Evolutionary conservation across 331 rosid species (phyloP).

Genomic region (Malus hybrid): DNA sequence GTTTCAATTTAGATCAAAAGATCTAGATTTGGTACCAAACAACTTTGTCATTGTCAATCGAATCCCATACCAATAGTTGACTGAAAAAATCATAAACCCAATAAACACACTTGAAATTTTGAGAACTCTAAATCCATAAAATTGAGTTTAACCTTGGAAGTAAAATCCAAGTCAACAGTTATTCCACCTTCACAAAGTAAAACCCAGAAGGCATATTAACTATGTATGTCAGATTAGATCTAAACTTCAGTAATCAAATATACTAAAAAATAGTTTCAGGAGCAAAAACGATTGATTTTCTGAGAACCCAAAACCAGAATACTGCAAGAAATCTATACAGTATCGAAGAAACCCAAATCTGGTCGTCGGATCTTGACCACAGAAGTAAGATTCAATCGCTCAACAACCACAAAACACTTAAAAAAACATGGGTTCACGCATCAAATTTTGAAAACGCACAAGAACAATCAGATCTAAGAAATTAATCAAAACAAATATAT

Average conservation of each 20-base stretch:
- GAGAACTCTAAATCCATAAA: not conserved
- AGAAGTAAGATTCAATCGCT: not conserved
- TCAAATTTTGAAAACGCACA: not conserved
- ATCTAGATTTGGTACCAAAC: not conserved
- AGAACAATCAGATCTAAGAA: conserved; percentile 2
- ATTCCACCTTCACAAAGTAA: not conserved
- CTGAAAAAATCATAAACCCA: not conserved
- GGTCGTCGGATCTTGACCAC: not conserved
- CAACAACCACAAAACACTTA: not conserved
- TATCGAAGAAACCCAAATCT: not conserved
- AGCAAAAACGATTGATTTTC: not conserved
- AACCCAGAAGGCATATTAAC: not conserved
- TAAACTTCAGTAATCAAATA: not conserved
- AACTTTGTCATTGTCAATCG: not conserved
- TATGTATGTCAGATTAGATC: not conserved
- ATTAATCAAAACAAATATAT: not conserved
- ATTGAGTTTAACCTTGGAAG: not conserved
- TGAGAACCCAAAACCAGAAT: not conserved
- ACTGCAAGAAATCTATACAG: not conserved
- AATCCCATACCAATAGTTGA: not conserved
- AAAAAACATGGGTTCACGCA: not conserved
- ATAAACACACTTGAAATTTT: not conserved
- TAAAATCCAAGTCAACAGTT: not conserved
- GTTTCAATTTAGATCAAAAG: not conserved
- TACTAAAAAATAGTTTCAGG: not conserved